These are phyloP conservation scores for Pholiota microspora DNA, from an alignment of 768 basidiomycete genomes.

Conservation along the genomic window DNA sequence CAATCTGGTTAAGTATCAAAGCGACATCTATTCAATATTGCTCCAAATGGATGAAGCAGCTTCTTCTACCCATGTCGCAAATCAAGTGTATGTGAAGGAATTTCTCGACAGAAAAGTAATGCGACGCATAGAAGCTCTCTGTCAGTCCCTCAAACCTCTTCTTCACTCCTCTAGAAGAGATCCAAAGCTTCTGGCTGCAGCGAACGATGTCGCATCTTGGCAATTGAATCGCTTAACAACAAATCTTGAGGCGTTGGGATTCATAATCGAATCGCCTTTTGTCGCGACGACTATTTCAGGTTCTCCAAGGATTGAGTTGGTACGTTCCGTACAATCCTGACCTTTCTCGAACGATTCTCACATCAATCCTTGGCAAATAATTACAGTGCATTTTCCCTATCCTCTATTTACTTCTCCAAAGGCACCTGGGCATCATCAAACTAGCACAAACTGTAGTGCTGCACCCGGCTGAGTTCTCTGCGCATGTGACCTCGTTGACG, in stretches of 20 bases:
- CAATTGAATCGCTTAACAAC: constrained; percentile 14
- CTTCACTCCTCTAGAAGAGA: constrained; percentile 2
- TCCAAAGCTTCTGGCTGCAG: constrained; percentile 10
- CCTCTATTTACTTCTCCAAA: constrained; percentile 17
- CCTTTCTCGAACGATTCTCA: too few species aligned
- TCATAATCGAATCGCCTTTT: constrained; percentile 13
- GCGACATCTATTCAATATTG: constrained; percentile 14
- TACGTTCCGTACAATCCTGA: neutral
- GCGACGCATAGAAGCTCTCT: constrained; percentile 12
- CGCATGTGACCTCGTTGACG: constrained; percentile 5
- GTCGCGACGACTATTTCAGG: constrained; percentile 16
- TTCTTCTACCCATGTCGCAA: constrained; percentile 12
- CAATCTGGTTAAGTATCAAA: constrained; percentile 17
- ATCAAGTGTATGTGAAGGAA: constrained; percentile 11
- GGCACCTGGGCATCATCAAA: constrained; percentile 16
- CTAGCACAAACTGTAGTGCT: constrained; percentile 4
- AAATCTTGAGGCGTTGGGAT: constrained; percentile 17
- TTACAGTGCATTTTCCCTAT: constrained; percentile 21
- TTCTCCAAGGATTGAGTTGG: constrained; percentile 17
- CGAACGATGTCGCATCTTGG: neutral
- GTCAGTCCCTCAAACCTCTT: constrained; percentile 16
- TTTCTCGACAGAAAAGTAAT: constrained; percentile 9
- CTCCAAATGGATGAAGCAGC: constrained; percentile 13
- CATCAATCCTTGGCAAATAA: too few species aligned
- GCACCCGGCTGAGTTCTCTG: constrained; percentile 2